These are phyloP conservation scores for Blakeslea trispora DNA, from an alignment of 371 early-diverging fungal genomes.

Conservation along the genomic window DNA sequence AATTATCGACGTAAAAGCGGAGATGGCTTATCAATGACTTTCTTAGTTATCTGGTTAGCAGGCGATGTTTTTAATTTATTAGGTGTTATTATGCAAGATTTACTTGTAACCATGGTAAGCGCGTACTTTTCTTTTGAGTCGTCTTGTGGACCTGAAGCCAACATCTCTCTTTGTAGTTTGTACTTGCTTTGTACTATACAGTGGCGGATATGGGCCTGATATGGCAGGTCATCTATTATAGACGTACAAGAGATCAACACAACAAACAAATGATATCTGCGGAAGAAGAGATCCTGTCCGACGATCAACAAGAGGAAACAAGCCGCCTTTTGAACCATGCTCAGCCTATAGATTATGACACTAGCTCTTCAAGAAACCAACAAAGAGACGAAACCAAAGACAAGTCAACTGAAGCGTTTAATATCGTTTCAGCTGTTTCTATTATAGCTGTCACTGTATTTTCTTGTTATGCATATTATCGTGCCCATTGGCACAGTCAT, in stretches of 20 bases:
- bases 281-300: conserved; percentile 11
- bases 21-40: conserved; percentile 67
- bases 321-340: background rate
- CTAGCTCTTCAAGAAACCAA: background rate
- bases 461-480: conserved; percentile 31
- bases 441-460: conserved; percentile 20
- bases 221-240: conserved; percentile 57
- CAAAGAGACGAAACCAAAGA: conserved; percentile 7
- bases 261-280: background rate
- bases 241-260: background rate
- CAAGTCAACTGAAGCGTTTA: conserved; percentile 6
- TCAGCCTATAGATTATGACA: background rate
- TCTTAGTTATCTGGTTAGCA: conserved; percentile 80
- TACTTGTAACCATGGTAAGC: conserved; percentile 64
- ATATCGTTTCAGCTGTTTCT: conserved; percentile 14
- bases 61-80: conserved; percentile 82
- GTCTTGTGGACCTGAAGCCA: background rate
- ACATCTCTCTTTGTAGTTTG: conserved; percentile 27
- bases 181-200: conserved; percentile 51
- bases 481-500: conserved; percentile 5
- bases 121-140: background rate
- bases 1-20: conserved; percentile 64
- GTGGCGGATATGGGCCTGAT: conserved; percentile 55
- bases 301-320: background rate
- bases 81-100: conserved; percentile 74